Conservation (phyloP, 73 alveolate genomes). For the Diophrys sp. region DNA sequence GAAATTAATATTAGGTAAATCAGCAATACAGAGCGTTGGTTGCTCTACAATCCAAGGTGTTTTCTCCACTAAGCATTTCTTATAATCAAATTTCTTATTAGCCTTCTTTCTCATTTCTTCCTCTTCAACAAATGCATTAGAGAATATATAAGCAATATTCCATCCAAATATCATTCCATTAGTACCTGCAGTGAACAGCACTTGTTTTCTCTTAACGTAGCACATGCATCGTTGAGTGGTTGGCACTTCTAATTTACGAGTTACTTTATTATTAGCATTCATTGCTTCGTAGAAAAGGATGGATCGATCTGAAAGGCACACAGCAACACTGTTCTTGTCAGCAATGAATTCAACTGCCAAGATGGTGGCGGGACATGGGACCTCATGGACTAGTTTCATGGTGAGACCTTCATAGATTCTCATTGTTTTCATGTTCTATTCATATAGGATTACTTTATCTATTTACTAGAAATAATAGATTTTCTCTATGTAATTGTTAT, state of each 20-base stretch:
- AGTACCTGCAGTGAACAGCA: constrained; percentile 68
- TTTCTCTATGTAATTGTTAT: constrained; percentile 71
- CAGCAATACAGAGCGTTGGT: constrained; percentile 52
- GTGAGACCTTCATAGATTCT: constrained; percentile 59
- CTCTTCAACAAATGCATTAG: constrained; percentile 55
- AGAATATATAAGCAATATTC: constrained; percentile 56
- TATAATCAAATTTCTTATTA: constrained; percentile 53
- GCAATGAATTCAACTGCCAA: constrained; percentile 60
- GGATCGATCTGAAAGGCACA: constrained; percentile 40
- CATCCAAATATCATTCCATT: constrained; percentile 70
- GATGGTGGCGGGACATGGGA: constrained; percentile 51
- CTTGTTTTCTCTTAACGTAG: constrained; percentile 48
- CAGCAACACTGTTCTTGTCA: constrained; percentile 50
- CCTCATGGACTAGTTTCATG: constrained; percentile 42
- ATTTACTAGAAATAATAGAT: constrained; percentile 57
- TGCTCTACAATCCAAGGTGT: constrained; percentile 73
- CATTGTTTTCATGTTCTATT: constrained; percentile 63
- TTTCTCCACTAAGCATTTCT: constrained; percentile 50
- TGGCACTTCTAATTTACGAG: constrained; percentile 56
- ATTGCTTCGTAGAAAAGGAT: constrained; percentile 56
- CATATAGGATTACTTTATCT: constrained; percentile 66
- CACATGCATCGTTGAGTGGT: constrained; percentile 60
- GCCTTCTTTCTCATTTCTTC: constrained; percentile 50
- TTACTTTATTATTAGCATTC: constrained; percentile 31
- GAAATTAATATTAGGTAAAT: constrained; percentile 63